Evolutionary conservation across 306 rosid species (phyloP).

Genomic region (Cicer yamashitae): DNA sequence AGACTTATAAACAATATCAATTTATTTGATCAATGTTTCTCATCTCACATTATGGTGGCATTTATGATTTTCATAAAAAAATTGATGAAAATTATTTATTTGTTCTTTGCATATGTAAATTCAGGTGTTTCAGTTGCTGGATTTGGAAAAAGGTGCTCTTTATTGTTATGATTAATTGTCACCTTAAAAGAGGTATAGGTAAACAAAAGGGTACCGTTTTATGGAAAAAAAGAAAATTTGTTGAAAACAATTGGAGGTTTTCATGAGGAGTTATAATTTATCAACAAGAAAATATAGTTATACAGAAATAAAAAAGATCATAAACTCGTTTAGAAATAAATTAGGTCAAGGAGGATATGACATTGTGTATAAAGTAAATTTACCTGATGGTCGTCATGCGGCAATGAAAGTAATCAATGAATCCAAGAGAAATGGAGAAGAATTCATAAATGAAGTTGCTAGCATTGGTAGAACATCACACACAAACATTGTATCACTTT

Average conservation of each 20-base stretch:
- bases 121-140: neutral
- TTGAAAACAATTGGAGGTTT: too few species aligned
- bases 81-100: neutral
- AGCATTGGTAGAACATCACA: slow-evolving; percentile 56
- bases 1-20: neutral
- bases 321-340: slow-evolving; percentile 13
- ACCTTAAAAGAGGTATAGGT: neutral
- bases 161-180: neutral
- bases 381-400: slow-evolving; percentile 46
- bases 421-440: slow-evolving; percentile 47
- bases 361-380: slow-evolving; percentile 48
- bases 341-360: slow-evolving; percentile 58
- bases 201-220: slow-evolving; percentile 37
- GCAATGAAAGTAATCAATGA: slow-evolving; percentile 50
- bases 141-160: neutral
- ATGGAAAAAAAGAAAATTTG: neutral
- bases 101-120: neutral
- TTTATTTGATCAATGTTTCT: neutral
- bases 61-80: neutral
- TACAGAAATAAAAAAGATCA: too few species aligned
- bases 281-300: too few species aligned
- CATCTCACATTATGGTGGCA: neutral
- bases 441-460: slow-evolving; percentile 55
- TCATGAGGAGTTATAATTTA: too few species aligned
- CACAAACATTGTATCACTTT: slow-evolving; percentile 25